phyloP scores from a whole-genome alignment of 148 eudicot genomes.

The Fallopia convolvulus region DNA sequence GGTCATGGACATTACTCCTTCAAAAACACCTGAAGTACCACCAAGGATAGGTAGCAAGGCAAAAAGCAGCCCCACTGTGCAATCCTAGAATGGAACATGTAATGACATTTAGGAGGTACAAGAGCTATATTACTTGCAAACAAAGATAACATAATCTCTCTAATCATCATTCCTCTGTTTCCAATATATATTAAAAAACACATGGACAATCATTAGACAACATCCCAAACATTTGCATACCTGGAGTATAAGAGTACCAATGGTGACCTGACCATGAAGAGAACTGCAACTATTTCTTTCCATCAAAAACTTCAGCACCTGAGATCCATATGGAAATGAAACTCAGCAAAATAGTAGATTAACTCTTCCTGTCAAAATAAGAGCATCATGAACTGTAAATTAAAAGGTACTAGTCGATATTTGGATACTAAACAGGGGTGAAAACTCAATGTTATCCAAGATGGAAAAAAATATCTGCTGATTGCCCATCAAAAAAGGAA shows the following conservation, averaged over 20 bases:
- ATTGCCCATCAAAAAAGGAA: neutral
- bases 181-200: neutral
- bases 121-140: neutral
- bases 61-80: conserved; percentile 94
- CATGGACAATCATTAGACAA: neutral
- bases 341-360: conserved; percentile 2
- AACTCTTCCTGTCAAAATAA: conserved; percentile 1
- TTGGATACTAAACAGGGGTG: neutral
- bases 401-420: neutral
- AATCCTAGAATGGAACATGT: conserved; percentile 53
- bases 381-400: neutral
- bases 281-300: conserved; percentile 68
- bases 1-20: conserved; percentile 87
- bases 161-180: neutral
- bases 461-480: conserved; percentile 5
- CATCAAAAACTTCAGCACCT: conserved; percentile 94
- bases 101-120: neutral
- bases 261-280: conserved; percentile 87
- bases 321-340: conserved; percentile 4
- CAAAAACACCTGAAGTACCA: conserved; percentile 80
- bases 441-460: neutral
- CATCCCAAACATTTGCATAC: conserved; percentile 15
- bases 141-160: neutral
- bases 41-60: conserved; percentile 95
- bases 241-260: conserved; percentile 81